Evolutionary conservation across 805 yeast species (phyloP).

Genomic region (Ogataea zsoltii): DNA sequence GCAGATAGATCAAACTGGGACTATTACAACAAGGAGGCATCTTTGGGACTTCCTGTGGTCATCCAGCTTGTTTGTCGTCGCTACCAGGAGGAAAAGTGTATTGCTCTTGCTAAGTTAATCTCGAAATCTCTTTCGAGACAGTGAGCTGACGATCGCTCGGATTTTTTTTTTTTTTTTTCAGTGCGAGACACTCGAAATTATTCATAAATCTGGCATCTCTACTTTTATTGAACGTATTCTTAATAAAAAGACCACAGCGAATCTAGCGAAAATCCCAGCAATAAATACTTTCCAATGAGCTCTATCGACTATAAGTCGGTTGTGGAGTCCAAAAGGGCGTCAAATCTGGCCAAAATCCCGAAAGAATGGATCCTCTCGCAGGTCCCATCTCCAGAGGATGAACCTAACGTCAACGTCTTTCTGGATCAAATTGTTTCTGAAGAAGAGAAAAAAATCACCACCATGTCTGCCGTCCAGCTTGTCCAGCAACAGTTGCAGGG

Average conservation of each 20-base stretch:
- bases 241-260: too few species aligned
- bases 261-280: too few species aligned
- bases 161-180: background rate
- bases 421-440: constrained; percentile 26
- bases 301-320: constrained; percentile 20
- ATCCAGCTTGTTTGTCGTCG: constrained; percentile 56
- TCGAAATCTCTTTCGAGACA: constrained; percentile 1
- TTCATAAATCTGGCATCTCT: too few species aligned
- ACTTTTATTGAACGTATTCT: too few species aligned
- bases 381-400: constrained; percentile 33
- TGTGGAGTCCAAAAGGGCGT: constrained; percentile 23
- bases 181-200: too few species aligned
- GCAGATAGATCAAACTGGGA: constrained; percentile 39
- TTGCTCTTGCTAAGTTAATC: constrained; percentile 38
- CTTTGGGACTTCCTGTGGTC: constrained; percentile 54
- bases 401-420: constrained; percentile 25
- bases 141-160: too few species aligned
- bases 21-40: constrained; percentile 47
- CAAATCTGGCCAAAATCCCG: constrained; percentile 31
- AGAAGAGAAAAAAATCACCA: constrained; percentile 25
- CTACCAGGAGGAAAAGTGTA: constrained; percentile 58
- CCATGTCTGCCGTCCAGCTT: constrained; percentile 27
- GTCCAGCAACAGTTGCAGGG: constrained; percentile 31
- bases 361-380: constrained; percentile 29
- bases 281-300: constrained; percentile 9